Base-by-base conservation (phyloP, 495 filamentous ascomycete species). In the Penicillium waksmanii region DNA sequence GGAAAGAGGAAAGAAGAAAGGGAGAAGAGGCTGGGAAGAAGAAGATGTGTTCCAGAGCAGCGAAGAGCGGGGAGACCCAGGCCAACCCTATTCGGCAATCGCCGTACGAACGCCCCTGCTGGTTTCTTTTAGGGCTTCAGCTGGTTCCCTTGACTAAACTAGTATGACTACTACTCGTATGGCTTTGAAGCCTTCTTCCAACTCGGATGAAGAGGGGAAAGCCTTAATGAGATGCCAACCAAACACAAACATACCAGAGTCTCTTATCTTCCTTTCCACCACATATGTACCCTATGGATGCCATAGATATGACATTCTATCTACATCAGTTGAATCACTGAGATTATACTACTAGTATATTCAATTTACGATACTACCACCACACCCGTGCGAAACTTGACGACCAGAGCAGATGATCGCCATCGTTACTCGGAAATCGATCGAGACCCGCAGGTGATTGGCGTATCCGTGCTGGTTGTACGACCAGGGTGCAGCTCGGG, bases 11-110 rank as follows among this genome's bases (percentile, higher is more conserved):
- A 66, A 61, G 57, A 66, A 67, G 70, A 67, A 60, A 57, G 46
- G 62, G 71, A 69, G 70, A 68, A 63, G 67, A 68, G 56, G 51
- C 51, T 53, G 60, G 61, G 63, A 74, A 68, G 66, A 74, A 68
- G 66, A 56, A 62, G 48, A 53, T 57, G 58, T 36, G 58, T 49
- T 60, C 57, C 50, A 61, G 69, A 62, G 64, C 61, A 27, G 23
- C 17, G 56, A 56, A 72, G 66, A 67, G 69, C 64, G 69, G 66
- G 68, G 68, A 69, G 66, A 60, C 44, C 55, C 47, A 23, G 52
- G 15, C 42, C 51, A 61, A 61, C 68, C 64, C 64, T 66, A 65
- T 63, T 70, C 57, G 62, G 61, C 51, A 57, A 60, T 60, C 53
- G 61, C 61, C 58, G 64, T 67, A 64, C 47, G 47, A 53, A 55